These are phyloP conservation scores for Petunia secreta DNA, from an alignment of 257 asterid species.

Conservation along the genomic window DNA sequence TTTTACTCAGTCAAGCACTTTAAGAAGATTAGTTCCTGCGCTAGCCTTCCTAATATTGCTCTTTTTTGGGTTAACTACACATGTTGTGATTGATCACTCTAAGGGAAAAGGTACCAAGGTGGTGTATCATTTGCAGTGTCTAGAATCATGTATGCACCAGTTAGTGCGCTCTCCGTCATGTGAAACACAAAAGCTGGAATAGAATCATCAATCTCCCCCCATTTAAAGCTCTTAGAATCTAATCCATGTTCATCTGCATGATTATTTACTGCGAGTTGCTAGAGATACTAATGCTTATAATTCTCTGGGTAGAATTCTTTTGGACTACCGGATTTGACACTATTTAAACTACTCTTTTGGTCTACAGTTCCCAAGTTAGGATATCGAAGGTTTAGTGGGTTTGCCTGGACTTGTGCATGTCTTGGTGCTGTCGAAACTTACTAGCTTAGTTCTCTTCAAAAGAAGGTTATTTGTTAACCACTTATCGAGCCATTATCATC, in stretches of 20 bases:
- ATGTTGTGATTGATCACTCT: slow-evolving; percentile 4
- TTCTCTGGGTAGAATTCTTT: not conserved
- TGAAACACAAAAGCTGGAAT: slow-evolving; percentile 2
- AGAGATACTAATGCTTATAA: slow-evolving; percentile 11
- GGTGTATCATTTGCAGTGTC: slow-evolving; percentile 19
- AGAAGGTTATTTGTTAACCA: slow-evolving; percentile 23
- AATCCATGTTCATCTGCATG: not conserved
- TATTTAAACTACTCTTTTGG: slow-evolving; percentile 18
- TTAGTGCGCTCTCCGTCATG: not conserved
- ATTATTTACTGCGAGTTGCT: not conserved
- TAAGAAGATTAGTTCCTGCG: not conserved
- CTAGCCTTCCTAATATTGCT: not conserved
- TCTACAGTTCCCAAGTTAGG: slow-evolving; percentile 6
- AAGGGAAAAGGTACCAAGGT: not conserved
- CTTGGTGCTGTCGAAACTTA: not conserved
- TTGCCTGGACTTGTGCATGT: not conserved
- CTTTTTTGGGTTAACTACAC: not conserved
- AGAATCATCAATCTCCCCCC: slow-evolving; percentile 1
- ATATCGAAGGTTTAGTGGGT: not conserved
- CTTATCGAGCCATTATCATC: slow-evolving; percentile 16
- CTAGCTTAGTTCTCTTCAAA: not conserved
- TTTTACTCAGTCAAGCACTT: not conserved
- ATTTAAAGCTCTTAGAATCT: not conserved
- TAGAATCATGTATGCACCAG: slow-evolving; percentile 9
- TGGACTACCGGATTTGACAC: not conserved